phyloP scores from a whole-genome alignment of 1,139 yeast genomes.

The Hansenula anomala region DNA sequence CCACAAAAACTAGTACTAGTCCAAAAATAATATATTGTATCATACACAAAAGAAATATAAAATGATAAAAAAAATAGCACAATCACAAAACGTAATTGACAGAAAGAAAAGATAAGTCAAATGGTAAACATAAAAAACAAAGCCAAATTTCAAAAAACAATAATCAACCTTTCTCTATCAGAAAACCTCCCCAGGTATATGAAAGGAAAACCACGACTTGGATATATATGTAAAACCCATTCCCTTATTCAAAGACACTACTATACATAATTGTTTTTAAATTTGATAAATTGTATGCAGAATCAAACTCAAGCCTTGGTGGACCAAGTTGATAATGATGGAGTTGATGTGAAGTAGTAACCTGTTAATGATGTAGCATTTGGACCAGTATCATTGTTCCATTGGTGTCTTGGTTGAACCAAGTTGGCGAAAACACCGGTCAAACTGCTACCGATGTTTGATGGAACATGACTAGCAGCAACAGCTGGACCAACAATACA shows the following conservation, averaged over 20 bases:
- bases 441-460: constrained; percentile 31
- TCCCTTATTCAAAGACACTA: background rate
- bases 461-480: constrained; percentile 44
- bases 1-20: background rate
- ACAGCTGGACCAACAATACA: constrained; percentile 92
- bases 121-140: too few species aligned
- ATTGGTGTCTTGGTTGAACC: constrained; percentile 81
- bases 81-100: background rate
- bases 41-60: constrained; percentile 9
- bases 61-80: constrained; percentile 3
- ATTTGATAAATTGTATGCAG: constrained; percentile 1
- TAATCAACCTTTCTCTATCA: background rate
- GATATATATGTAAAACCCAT: background rate
- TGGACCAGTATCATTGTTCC: constrained; percentile 79
- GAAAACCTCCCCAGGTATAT: background rate
- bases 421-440: constrained; percentile 61
- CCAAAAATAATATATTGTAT: constrained; percentile 6
- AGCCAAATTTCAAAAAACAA: background rate
- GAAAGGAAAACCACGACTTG: background rate
- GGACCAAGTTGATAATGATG: constrained; percentile 53
- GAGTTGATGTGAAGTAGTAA: constrained; percentile 50
- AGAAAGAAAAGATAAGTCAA: background rate
- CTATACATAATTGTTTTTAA: background rate
- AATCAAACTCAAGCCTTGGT: constrained; percentile 46
- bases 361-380: constrained; percentile 46